Evolutionary conservation across 805 yeast species (phyloP), one percentile per base, ranked within the genome.

Genomic region (Lipomyces japonicus): DNA sequence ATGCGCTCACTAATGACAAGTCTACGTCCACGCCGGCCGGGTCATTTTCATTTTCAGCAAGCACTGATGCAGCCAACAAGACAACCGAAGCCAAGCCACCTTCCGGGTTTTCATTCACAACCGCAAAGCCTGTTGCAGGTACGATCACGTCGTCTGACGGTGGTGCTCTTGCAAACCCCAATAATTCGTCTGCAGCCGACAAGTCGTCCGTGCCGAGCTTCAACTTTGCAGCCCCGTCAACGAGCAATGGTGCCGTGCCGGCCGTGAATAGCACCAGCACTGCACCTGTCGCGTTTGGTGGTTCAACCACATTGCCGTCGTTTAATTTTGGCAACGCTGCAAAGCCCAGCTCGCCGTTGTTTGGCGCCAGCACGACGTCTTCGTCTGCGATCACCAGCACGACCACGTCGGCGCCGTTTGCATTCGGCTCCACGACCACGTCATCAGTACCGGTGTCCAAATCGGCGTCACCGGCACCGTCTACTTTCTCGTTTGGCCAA

Each of bases 241-340:
- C 10, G 32, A 14, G 12, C 32, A 28, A 14, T 28, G 14, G 32
- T n/a, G n/a, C n/a, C n/a, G n/a, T n/a, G n/a, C n/a, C n/a, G 7
- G 31, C 31, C 7, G 31, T 28, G 7, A 28, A 12, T 28, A 28
- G 31, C 28, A 21, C 39, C 12, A 10, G 32, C 12, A 34, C 46
- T 10, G 34, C 53, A 22, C 14, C 44, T 23, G 44, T 34, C 30
- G 28, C 46, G 3, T 41, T 48, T 34, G 54, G 50, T 16, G 42
- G 16, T 25, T 26, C 53, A n/a, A 34, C 44, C 23, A 36, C 45
- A 14, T 14, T 44, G 18, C 35, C 50, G 6, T 19, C 46, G 18
- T 44, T 44, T 43, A 42, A 47, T 12, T 25, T 23, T 4, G 19
- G 47, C 4, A 26, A 21, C 10, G 16, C 38, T 3, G 2, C 40